phyloP scores from a whole-genome alignment of 805 yeast species.

The Saturnispora kantuleensis region DNA sequence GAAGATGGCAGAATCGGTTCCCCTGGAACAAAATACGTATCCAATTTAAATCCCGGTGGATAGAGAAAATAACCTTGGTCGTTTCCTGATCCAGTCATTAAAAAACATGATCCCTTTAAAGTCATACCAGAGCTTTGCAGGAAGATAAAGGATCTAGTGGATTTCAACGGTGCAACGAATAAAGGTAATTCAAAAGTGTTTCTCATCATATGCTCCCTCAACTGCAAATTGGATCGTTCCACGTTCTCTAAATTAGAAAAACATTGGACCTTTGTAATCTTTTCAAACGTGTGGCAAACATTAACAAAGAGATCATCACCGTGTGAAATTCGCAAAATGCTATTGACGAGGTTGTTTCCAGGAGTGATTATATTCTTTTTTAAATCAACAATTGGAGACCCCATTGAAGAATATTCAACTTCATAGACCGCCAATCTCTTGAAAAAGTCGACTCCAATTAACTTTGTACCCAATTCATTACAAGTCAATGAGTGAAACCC shows the following conservation, averaged over 20 bases:
- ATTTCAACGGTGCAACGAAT: slow-evolving; percentile 18
- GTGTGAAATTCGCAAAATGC: slow-evolving; percentile 3
- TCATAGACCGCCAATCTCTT: background rate
- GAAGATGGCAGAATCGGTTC: slow-evolving; percentile 13
- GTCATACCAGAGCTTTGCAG: slow-evolving; percentile 19
- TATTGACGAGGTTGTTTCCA: slow-evolving; percentile 1
- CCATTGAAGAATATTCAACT: background rate
- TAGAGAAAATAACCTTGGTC: slow-evolving; percentile 16
- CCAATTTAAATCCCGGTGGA: slow-evolving; percentile 8
- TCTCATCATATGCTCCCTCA: slow-evolving; percentile 6
- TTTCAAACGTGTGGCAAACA: slow-evolving; percentile 4
- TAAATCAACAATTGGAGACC: slow-evolving; percentile 1
- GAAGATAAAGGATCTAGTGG: slow-evolving; percentile 20
- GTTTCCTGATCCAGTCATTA: slow-evolving; percentile 21
- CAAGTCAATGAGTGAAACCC: background rate
- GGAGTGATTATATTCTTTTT: background rate
- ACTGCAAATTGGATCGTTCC: background rate
- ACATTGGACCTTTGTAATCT: slow-evolving; percentile 3
- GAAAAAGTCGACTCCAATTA: slow-evolving; percentile 1
- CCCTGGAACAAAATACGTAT: slow-evolving; percentile 21
- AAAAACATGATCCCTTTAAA: slow-evolving; percentile 18
- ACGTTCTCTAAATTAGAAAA: slow-evolving; percentile 1
- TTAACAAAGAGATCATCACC: slow-evolving; percentile 3
- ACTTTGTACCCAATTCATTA: background rate
- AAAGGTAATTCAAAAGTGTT: slow-evolving; percentile 23